Percentiles rank a stretch among this genome's conserved stretches.
Conservation (phyloP, 805 yeast species). For the Sugiyamaella boreocaroliniensis region DNA sequence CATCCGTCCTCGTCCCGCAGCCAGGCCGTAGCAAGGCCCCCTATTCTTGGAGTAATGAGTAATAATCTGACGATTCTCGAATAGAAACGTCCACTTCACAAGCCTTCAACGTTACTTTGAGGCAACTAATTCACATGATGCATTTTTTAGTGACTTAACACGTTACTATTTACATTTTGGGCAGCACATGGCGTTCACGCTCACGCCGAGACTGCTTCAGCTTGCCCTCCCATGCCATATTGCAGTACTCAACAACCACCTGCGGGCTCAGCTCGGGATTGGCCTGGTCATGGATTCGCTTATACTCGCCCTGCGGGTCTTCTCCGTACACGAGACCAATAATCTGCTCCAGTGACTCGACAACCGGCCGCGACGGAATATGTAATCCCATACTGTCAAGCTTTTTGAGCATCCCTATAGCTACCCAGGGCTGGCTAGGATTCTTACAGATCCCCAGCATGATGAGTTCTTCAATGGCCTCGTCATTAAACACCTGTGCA, state of each 20-base stretch:
- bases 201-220: not conserved
- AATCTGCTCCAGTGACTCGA: not conserved
- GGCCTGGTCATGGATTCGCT: not conserved
- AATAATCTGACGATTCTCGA: not conserved
- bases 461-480: not conserved
- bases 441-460: not conserved
- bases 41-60: not conserved
- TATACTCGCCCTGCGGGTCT: not conserved
- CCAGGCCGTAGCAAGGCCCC: not conserved
- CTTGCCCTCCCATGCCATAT: conserved; percentile 3
- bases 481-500: not conserved
- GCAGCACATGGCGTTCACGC: not conserved
- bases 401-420: not conserved
- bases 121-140: too few relatives aligned
- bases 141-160: too few relatives aligned
- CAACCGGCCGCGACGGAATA: not conserved
- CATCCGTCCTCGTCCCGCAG: not conserved
- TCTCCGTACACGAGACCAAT: conserved; percentile 2
- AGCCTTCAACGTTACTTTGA: too few relatives aligned
- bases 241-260: conserved; percentile 2
- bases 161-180: not conserved
- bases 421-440: conserved; percentile 1
- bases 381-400: not conserved
- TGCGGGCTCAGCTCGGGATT: not conserved
- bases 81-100: too few relatives aligned